Evolutionary conservation across 768 basidiomycete genomes (phyloP).

Genomic region (Crucibulum laeve): DNA sequence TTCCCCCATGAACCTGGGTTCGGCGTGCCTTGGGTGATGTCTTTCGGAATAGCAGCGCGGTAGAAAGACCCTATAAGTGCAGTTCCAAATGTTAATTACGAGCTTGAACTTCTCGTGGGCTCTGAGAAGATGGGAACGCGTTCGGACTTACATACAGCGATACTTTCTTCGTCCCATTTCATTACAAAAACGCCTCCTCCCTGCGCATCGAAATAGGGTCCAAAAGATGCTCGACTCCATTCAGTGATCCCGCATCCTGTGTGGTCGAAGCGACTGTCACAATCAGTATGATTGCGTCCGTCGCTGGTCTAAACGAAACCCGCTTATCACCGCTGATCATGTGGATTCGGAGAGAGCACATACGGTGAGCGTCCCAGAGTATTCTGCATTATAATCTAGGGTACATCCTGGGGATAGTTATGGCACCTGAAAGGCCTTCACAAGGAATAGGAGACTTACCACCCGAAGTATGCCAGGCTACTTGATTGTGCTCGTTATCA

Average conservation of each 20-base stretch:
- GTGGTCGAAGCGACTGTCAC: slow-evolving; percentile 50
- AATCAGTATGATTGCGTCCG: slow-evolving; percentile 46
- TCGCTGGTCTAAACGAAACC: slow-evolving; percentile 37
- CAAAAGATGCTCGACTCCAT: slow-evolving; percentile 80
- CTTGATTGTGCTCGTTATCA: slow-evolving; percentile 80
- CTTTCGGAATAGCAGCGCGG: slow-evolving; percentile 67
- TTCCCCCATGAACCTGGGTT: slow-evolving; percentile 64
- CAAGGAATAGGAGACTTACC: too few relatives aligned
- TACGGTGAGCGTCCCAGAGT: too few relatives aligned
- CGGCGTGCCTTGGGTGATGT: slow-evolving; percentile 58
- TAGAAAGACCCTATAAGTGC: slow-evolving; percentile 69
- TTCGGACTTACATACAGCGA: slow-evolving; percentile 75
- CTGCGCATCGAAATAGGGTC: slow-evolving; percentile 72
- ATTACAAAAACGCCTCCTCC: slow-evolving; percentile 86
- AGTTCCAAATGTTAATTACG: too few relatives aligned
- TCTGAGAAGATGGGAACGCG: too few relatives aligned
- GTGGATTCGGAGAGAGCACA: too few relatives aligned
- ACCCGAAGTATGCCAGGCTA: slow-evolving; percentile 64
- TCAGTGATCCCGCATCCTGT: slow-evolving; percentile 78
- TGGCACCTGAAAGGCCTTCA: too few relatives aligned
- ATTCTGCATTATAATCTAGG: too few relatives aligned
- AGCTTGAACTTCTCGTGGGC: too few relatives aligned
- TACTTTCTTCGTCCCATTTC: slow-evolving; percentile 81
- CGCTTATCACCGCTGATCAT: too few relatives aligned
- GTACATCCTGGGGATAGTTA: too few relatives aligned